phyloP scores from a whole-genome alignment of 805 yeast species.

The Candida manassasensis region DNA sequence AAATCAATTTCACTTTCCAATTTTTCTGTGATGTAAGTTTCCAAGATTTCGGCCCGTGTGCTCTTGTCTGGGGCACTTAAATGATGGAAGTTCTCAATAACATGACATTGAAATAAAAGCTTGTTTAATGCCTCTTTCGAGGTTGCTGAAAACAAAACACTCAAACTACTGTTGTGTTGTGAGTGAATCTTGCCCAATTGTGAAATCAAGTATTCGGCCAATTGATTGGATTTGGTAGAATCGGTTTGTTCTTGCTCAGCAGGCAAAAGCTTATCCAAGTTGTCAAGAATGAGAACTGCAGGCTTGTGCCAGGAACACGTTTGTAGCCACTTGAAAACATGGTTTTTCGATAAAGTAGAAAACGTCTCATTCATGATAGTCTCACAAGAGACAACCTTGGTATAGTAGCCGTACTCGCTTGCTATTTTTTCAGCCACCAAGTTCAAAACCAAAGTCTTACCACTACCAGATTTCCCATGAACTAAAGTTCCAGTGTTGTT shows the following conservation, averaged over 20 bases:
- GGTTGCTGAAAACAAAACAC: conserved; percentile 58
- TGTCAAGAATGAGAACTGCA: conserved; percentile 68
- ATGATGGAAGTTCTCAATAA: conserved; percentile 58
- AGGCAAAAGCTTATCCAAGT: conserved; percentile 67
- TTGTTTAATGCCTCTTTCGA: conserved; percentile 64
- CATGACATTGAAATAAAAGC: conserved; percentile 59
- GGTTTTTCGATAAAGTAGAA: conserved; percentile 40
- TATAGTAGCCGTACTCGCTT: conserved; percentile 36
- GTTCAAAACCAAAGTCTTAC: conserved; percentile 59
- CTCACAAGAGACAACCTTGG: conserved; percentile 52
- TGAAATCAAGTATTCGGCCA: conserved; percentile 54
- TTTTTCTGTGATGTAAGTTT: conserved; percentile 28
- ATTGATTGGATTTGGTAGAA: conserved; percentile 55
- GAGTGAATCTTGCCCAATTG: conserved; percentile 41
- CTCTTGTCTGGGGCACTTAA: conserved; percentile 67
- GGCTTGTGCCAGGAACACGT: conserved; percentile 76
- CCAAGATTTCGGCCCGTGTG: conserved; percentile 47
- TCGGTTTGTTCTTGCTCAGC: conserved; percentile 61
- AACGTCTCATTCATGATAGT: conserved; percentile 51
- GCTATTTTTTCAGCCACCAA: conserved; percentile 36
- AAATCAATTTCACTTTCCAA: conserved; percentile 32
- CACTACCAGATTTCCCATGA: conserved; percentile 76
- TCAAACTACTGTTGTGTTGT: conserved; percentile 43
- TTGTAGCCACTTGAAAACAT: conserved; percentile 40
- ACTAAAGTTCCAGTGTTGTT: conserved; percentile 54